Evolutionary conservation across 2,329 filamentous ascomycete genomes (phyloP), one percentile per base, ranked within the genome.

Genomic region (Epichloe gansuensis): DNA sequence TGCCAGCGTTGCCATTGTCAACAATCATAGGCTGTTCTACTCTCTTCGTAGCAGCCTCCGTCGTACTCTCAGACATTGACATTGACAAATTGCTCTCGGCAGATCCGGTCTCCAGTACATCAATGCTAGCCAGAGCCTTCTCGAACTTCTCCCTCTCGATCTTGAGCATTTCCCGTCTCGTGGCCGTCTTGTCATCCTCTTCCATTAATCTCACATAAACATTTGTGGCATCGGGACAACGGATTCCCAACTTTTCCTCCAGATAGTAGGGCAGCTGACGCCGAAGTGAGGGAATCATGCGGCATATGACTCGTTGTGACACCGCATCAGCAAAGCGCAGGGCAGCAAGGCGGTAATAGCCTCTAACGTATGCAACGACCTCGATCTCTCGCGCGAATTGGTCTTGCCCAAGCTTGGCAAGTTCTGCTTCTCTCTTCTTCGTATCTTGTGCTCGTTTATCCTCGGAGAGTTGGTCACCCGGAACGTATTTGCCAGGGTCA

Each of bases 301-400:
- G 71, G 9, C 72, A 74, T 11, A 73, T 69, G 51, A 78, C 64
- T 47, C 73, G 68, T 25, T 77, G 68, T 1, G 71, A 66, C 6
- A 73, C 68, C 2, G 67, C 64, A 51, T 89, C 84, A 0, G 80
- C 72, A 58, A 88, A 85, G 1, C 84, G 76, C 36, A 74, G 68
- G 0, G 80, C 76, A 0, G 85, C 84, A 4, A 84, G 76, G 46
- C 78, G 73, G 60, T 89, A 89, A 63, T 89, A 89, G 0, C 77
- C 83, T 0, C 82, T 71, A 44, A 87, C 74, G 4, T 80, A 80
- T 0, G 81, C 74, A 0, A 85, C 76, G 0, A 85, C 77, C 8
- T 75, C 70, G 0, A 89, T 64, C 60, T 88, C 84, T 0, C 68
- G 65, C 1, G 71, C 62, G 57, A 80, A 88, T 0, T 72, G 70